These are phyloP conservation scores for Lipomyces spencermartinsiae DNA, from an alignment of 805 yeast species.

Conservation along the genomic window DNA sequence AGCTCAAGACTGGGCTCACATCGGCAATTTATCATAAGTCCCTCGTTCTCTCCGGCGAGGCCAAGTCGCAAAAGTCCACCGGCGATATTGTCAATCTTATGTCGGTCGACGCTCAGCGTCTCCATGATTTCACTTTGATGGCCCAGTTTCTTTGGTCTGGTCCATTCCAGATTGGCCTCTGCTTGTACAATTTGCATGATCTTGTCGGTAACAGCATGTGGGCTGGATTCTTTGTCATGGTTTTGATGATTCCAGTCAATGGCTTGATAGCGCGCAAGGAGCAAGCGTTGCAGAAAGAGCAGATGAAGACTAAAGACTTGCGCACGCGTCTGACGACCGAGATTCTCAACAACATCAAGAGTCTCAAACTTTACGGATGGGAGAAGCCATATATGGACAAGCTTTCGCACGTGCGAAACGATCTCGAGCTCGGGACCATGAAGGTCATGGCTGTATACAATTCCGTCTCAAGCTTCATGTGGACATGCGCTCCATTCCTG, in stretches of 20 bases:
- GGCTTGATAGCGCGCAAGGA: slow-evolving; percentile 70
- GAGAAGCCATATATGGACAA: slow-evolving; percentile 81
- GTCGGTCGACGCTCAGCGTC: slow-evolving; percentile 72
- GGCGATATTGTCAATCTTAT: slow-evolving; percentile 83
- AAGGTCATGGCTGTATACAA: slow-evolving; percentile 72
- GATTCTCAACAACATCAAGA: slow-evolving; percentile 87
- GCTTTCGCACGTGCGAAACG: slow-evolving; percentile 82
- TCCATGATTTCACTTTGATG: slow-evolving; percentile 73
- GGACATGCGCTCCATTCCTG: slow-evolving; percentile 85
- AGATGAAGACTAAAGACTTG: slow-evolving; percentile 92
- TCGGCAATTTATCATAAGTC: slow-evolving; percentile 73
- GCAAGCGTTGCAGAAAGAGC: slow-evolving; percentile 75
- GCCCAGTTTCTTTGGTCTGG: slow-evolving; percentile 89
- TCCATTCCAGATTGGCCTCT: slow-evolving; percentile 83
- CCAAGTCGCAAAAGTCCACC: slow-evolving; percentile 63
- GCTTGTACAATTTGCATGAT: slow-evolving; percentile 75
- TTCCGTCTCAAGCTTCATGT: slow-evolving; percentile 75
- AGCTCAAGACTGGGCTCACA: slow-evolving; percentile 68
- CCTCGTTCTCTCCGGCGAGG: slow-evolving; percentile 67
- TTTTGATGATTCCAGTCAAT: slow-evolving; percentile 83
- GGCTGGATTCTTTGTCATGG: slow-evolving; percentile 87
- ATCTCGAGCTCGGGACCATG: slow-evolving; percentile 77
- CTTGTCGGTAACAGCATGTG: slow-evolving; percentile 84
- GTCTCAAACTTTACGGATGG: slow-evolving; percentile 95
- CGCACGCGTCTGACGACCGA: slow-evolving; percentile 90